Base-by-base conservation (phyloP, 78 protist genomes). In the Speleostelium caveatum region DNA sequence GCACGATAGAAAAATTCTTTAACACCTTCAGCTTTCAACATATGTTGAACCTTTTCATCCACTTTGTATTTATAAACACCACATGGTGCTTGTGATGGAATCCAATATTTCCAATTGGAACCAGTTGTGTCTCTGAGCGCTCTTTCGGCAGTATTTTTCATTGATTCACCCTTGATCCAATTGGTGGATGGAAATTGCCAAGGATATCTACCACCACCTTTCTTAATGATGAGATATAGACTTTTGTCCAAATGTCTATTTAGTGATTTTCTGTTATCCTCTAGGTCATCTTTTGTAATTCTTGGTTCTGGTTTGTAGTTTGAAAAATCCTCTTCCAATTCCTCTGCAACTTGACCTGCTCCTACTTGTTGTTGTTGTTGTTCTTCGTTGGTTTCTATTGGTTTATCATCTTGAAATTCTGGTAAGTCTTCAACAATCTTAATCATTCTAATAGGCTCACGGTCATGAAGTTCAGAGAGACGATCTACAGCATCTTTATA, bases 151-250 rank as follows among this genome's bases (percentile, higher is more conserved):
- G 73, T 21, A 59, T 83, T 83, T 65, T 69, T 83, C 7, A 83
- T 83, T 33, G 90, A 83, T 42, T 83, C 90, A 38, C 90, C 90
- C 2, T 69, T 69, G 32, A 83, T 42, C 67, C 69, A 83, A 28
- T 60, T 45, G 30, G 90, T 83, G 35, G 90, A 67, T 55, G 90
- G 90, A 78, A 83, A 83, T 69, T 83, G 90, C 90, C 90, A 83
- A 38, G 42, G 45, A 6, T 71, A 71, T 30, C 77, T 24, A 55
- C 77, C 49, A 59, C 75, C 78, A 30, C 55, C 51, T 68, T 73
- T 73, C 10, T 83, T 51, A 33, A 83, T 69, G 60, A 83, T 83
- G 58, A 83, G 60, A n/a, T 83, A 83, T 26, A 83, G 75, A 26
- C 73, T 58, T 59, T 83, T 83, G 56, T 83, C 90, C 26, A 83